A percentile compares a stretch with the other conserved stretches of the same genome.
Conservation (phyloP, 495 filamentous ascomycete species). For the Lasiosphaeria miniovina region DNA sequence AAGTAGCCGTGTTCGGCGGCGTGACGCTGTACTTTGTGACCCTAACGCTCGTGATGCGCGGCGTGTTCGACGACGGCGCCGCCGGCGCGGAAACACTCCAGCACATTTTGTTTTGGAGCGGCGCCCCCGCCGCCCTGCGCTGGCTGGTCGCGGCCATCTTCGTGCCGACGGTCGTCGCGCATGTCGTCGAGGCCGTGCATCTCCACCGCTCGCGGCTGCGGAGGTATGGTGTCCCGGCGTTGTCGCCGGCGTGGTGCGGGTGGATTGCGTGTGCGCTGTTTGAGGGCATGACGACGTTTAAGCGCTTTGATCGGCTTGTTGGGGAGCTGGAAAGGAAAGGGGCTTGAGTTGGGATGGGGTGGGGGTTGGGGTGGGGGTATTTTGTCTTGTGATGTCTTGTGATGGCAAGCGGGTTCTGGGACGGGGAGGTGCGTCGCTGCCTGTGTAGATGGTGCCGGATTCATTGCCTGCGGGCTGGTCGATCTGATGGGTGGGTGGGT, state of each 20-base stretch:
- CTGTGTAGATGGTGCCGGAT: too few relatives aligned
- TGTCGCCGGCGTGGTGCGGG: constrained; percentile 32
- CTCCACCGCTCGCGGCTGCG: constrained; percentile 31
- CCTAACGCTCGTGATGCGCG: constrained; percentile 21
- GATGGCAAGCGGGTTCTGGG: too few relatives aligned
- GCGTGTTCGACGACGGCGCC: constrained; percentile 5
- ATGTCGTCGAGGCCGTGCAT: constrained; percentile 38
- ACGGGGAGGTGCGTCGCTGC: too few relatives aligned
- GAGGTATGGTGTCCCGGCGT: constrained; percentile 30
- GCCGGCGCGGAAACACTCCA: constrained; percentile 22
- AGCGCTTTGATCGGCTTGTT: constrained; percentile 40
- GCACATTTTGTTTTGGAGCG: constrained; percentile 12
- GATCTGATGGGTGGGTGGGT: too few relatives aligned
- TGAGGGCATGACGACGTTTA: constrained; percentile 39
- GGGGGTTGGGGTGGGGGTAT: neutral
- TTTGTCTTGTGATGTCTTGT: too few relatives aligned
- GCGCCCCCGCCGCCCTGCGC: constrained; percentile 28
- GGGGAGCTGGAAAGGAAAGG: constrained; percentile 24
- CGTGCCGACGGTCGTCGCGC: constrained; percentile 33
- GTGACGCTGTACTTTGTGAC: constrained; percentile 34
- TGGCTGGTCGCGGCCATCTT: constrained; percentile 42
- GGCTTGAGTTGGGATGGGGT: constrained; percentile 17
- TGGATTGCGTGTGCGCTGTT: constrained; percentile 39
- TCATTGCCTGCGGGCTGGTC: too few relatives aligned
- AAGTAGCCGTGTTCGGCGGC: neutral